Evolutionary conservation across 208 protist genomes (phyloP).

Genomic region (Acanthamoeba lenticulata): DNA sequence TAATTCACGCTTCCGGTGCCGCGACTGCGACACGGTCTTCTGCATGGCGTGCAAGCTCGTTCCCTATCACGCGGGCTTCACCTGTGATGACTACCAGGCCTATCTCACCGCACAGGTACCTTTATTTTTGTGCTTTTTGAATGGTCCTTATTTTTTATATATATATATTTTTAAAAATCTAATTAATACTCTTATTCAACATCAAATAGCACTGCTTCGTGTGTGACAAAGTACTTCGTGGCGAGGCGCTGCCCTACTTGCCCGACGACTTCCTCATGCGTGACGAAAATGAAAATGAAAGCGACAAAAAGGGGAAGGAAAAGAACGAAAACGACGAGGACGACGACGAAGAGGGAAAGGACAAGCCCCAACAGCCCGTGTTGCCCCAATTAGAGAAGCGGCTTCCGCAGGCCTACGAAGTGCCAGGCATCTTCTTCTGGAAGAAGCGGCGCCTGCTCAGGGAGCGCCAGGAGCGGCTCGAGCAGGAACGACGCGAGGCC

Average conservation of each 20-base stretch:
- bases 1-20: slow-evolving; percentile 1
- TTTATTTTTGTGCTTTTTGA: no score
- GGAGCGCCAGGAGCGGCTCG: neutral
- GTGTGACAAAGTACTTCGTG: neutral
- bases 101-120: neutral
- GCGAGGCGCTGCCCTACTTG: neutral
- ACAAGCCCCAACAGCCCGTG: neutral
- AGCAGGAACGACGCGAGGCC: neutral
- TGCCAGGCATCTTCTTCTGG: neutral
- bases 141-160: no score
- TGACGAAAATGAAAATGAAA: neutral
- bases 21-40: slow-evolving; percentile 37
- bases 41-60: neutral
- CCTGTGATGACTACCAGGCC: neutral
- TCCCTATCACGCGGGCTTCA: slow-evolving; percentile 27
- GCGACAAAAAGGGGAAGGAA: neutral
- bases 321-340: neutral
- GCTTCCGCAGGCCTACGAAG: neutral
- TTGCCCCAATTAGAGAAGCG: neutral
- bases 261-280: neutral
- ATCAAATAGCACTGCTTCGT: neutral
- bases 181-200: no score
- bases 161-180: no score
- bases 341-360: neutral
- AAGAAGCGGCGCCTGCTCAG: neutral